Evolutionary conservation across 1,284 basidiomycete species (phyloP).

Genomic region (Leccinum pachyderme): DNA sequence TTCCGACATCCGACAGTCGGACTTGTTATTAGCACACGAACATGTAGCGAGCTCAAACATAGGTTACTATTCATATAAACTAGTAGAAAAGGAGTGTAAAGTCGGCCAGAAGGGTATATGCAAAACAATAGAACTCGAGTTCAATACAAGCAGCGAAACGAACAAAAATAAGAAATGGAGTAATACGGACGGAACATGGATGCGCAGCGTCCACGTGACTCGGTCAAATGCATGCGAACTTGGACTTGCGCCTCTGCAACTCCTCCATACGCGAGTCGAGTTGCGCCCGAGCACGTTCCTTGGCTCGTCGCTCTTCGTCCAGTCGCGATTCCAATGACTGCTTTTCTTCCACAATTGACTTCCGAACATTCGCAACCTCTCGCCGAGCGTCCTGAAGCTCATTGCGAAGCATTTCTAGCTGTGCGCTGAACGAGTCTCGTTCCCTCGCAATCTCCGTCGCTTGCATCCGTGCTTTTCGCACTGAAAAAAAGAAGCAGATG

Average conservation of each 20-base stretch:
- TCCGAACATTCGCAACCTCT: slow-evolving; percentile 74
- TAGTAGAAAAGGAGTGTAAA: slow-evolving; percentile 27
- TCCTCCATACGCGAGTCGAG: slow-evolving; percentile 85
- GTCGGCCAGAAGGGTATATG: slow-evolving; percentile 30
- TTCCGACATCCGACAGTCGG: slow-evolving; percentile 14
- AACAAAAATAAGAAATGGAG: slow-evolving; percentile 3
- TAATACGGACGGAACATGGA: slow-evolving; percentile 3
- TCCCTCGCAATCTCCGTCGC: slow-evolving; percentile 84
- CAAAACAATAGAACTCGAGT: slow-evolving; percentile 30
- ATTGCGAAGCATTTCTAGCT: slow-evolving; percentile 62
- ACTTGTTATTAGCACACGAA: slow-evolving; percentile 30
- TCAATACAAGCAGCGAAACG: slow-evolving; percentile 26
- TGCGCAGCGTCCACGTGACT: slow-evolving; percentile 2
- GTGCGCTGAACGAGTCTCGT: slow-evolving; percentile 67
- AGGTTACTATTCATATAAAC: slow-evolving; percentile 32
- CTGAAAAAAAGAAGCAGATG: slow-evolving; percentile 37
- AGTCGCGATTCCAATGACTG: slow-evolving; percentile 76
- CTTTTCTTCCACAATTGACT: slow-evolving; percentile 81
- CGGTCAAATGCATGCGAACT: slow-evolving; percentile 72
- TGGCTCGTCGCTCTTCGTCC: slow-evolving; percentile 79
- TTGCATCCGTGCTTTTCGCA: slow-evolving; percentile 88
- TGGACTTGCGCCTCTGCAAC: slow-evolving; percentile 76
- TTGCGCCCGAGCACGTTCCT: slow-evolving; percentile 79
- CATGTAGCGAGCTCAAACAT: slow-evolving; percentile 22
- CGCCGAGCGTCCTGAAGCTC: slow-evolving; percentile 75